Conservation (phyloP, 164 flowering plant species). For the Liriodendron chinense region DNA sequence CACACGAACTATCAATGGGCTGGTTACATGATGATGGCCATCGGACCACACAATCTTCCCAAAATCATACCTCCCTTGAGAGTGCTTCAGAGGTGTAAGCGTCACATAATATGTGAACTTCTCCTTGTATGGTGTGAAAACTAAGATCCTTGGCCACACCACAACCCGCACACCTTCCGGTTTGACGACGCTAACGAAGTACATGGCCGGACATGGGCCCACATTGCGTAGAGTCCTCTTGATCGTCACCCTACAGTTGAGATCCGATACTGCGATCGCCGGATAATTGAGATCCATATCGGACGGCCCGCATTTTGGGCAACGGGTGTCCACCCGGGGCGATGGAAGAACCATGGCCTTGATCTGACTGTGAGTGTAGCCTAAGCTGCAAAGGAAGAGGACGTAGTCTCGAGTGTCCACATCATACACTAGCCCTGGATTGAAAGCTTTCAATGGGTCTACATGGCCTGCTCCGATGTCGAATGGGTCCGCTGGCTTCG, state of each 20-base stretch:
- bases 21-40: slow-evolving; percentile 50
- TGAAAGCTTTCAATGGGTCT: slow-evolving; percentile 57
- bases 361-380: slow-evolving; percentile 46
- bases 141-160: slow-evolving; percentile 52
- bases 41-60: slow-evolving; percentile 67
- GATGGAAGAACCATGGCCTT: slow-evolving; percentile 19
- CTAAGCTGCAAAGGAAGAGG: slow-evolving; percentile 52
- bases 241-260: slow-evolving; percentile 35
- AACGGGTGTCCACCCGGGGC: slow-evolving; percentile 13
- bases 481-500: slow-evolving; percentile 42
- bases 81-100: slow-evolving; percentile 41
- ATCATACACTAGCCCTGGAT: slow-evolving; percentile 74
- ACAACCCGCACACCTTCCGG: slow-evolving; percentile 58
- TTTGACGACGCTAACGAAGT: slow-evolving; percentile 31
- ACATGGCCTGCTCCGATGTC: slow-evolving; percentile 75
- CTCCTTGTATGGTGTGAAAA: slow-evolving; percentile 28
- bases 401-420: slow-evolving; percentile 46
- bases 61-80: slow-evolving; percentile 59
- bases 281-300: slow-evolving; percentile 53
- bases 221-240: slow-evolving; percentile 55
- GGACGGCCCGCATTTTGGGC: slow-evolving; percentile 20
- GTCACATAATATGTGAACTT: slow-evolving; percentile 53
- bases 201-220: slow-evolving; percentile 30
- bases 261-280: slow-evolving; percentile 47
- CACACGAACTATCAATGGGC: slow-evolving; percentile 53